Evolutionary conservation across 768 basidiomycete genomes (phyloP).

Genomic region (Leccinum imitatum): DNA sequence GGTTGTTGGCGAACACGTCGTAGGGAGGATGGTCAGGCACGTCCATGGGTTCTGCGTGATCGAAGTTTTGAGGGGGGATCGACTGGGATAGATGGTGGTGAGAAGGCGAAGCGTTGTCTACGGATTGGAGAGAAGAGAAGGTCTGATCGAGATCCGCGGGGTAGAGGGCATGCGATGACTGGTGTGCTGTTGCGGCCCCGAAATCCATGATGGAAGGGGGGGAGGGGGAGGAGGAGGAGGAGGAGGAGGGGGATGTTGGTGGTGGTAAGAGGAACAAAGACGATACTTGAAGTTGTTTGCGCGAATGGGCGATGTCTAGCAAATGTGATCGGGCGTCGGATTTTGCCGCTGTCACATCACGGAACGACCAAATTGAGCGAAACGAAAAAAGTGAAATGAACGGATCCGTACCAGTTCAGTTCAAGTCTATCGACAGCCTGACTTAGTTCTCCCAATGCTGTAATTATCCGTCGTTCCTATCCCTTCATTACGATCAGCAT

Average conservation of each 20-base stretch:
- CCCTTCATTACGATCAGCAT: constrained; percentile 19
- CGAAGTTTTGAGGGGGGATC: constrained; percentile 43
- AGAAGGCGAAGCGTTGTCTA: constrained; percentile 37
- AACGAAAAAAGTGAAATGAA: constrained; percentile 14
- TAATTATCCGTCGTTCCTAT: constrained; percentile 4
- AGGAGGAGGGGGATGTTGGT: constrained; percentile 22
- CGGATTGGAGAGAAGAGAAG: constrained; percentile 47
- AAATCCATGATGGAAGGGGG: constrained; percentile 57
- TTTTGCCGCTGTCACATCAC: constrained; percentile 45
- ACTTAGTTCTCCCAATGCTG: constrained; percentile 6
- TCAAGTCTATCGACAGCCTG: constrained; percentile 6
- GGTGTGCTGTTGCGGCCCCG: constrained; percentile 34
- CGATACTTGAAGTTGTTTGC: constrained; percentile 31
- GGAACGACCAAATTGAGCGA: constrained; percentile 40
- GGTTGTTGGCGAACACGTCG: constrained; percentile 59
- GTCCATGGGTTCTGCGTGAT: constrained; percentile 56
- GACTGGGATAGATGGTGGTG: constrained; percentile 35
- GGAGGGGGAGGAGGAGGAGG: constrained; percentile 35
- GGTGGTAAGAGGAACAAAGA: constrained; percentile 38
- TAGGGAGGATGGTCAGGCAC: constrained; percentile 58
- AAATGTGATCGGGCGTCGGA: constrained; percentile 58
- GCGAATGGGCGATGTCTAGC: constrained; percentile 38
- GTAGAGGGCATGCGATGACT: constrained; percentile 45
- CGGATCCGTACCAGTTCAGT: constrained; percentile 31
- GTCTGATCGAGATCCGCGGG: constrained; percentile 56